Conservation (phyloP, 441 rosid species). For the Iberis amara region DNA sequence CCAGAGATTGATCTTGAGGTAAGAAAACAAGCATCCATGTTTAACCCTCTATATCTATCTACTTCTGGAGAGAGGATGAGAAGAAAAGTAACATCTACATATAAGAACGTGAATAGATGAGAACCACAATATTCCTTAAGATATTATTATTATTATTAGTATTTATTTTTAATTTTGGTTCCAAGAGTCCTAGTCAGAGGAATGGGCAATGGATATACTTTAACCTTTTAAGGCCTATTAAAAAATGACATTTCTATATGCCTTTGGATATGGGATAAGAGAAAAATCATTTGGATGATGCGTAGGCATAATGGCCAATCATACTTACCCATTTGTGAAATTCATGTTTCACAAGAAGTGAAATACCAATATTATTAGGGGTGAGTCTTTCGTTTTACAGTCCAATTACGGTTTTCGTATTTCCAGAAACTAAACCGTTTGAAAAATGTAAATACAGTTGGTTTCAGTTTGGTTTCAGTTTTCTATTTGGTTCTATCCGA, state of each 20-base stretch:
- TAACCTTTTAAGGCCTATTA: slow-evolving; percentile 7
- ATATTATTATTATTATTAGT: slow-evolving; percentile 8
- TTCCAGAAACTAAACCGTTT: too few relatives aligned
- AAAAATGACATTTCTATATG: slow-evolving; percentile 22
- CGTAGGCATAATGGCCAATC: slow-evolving; percentile 40
- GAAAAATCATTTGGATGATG: slow-evolving; percentile 29
- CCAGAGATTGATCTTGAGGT: slow-evolving; percentile 55
- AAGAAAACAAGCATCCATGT: slow-evolving; percentile 82
- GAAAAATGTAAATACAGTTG: too few relatives aligned
- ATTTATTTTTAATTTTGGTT: too few relatives aligned
- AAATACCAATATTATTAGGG: not conserved
- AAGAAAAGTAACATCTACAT: slow-evolving; percentile 1
- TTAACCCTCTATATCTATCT: slow-evolving; percentile 6
- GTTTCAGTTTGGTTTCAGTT: too few relatives aligned
- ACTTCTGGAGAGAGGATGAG: slow-evolving; percentile 5
- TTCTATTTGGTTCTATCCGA: too few relatives aligned
- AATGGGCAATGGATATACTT: slow-evolving; percentile 43
- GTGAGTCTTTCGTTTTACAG: too few relatives aligned
- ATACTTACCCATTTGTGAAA: slow-evolving; percentile 14
- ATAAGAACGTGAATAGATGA: slow-evolving; percentile 23
- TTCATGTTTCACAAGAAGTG: not conserved
- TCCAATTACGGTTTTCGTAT: too few relatives aligned
- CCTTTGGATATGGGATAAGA: slow-evolving; percentile 28
- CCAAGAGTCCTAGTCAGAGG: slow-evolving; percentile 31
- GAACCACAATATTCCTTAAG: slow-evolving; percentile 39